Base-by-base conservation (phyloP, 495 filamentous ascomycete species). In the Hypomontagnella submonticulosa region DNA sequence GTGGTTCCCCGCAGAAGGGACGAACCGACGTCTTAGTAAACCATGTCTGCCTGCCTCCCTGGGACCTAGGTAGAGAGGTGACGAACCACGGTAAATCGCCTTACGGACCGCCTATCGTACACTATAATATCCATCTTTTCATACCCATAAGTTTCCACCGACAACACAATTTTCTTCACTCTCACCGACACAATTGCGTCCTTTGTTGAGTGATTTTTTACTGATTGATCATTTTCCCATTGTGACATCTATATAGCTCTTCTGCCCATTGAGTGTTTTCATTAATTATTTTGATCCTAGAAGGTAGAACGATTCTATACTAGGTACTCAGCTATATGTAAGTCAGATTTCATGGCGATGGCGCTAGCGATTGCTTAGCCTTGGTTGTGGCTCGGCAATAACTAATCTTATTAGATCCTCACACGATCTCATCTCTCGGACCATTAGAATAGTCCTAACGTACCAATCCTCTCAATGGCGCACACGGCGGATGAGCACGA, bases 1-100 rank as follows among this genome's bases (percentile, higher is more conserved):
- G 23, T 47, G 53, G 61, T 59, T 59, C 62, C 62, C 62, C 62
- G 62, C 62, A 65, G 50, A 64, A 42, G 36, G 51, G 43, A 54
- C 53, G 34, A 64, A 50, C 46, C 40, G 40, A 9, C n/a, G 4
- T 49, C n/a, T 15, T 43, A 19, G 15, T 18, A 15, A 7, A 13
- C 19, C 12, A n/a, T n/a, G n/a, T n/a, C n/a, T n/a, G 8, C 37
- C n/a, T 37, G 27, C n/a, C 7, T 32, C n/a, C n/a, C n/a, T n/a
- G n/a, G 23, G 23, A 27, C 23, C 23, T 27, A 27, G 23, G 23
- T 27, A 27, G 23, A n/a, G 18, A 51, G 47, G 4, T 20, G 47
- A 36, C 20, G 38, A 53, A 57, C 64, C 57, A 67, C 59, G 65
- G 59, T 63, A 55, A 18, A 54, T 34, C 10, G 20, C 30, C 52